Conservation (phyloP, 2,329 filamentous ascomycete species). For the Apiospora rasikravindrae region DNA sequence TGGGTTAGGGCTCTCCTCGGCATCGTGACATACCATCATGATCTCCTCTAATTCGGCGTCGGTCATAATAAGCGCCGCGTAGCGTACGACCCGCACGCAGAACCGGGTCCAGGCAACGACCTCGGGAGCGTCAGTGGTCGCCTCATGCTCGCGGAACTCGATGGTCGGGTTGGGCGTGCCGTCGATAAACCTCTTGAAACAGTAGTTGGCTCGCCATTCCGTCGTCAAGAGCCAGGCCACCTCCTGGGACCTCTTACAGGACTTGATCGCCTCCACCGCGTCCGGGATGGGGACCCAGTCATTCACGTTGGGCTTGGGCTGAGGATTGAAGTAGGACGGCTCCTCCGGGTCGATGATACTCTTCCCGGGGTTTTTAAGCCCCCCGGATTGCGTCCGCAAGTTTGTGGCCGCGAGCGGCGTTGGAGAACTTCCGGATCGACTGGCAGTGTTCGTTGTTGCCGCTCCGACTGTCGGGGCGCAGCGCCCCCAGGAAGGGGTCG, state of each 20-base stretch:
- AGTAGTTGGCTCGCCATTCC: neutral
- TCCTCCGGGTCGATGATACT: too few relatives aligned
- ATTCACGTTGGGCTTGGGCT: too few relatives aligned
- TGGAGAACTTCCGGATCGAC: neutral
- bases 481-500: constrained; percentile 28
- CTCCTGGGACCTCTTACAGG: neutral
- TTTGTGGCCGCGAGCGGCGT: neutral
- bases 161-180: neutral
- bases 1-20: neutral
- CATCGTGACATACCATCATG: neutral
- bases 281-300: neutral
- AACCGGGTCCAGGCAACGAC: neutral
- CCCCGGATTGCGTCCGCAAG: neutral
- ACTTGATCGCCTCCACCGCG: neutral
- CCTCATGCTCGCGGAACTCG: neutral
- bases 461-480: constrained; percentile 20
- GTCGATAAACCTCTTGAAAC: neutral
- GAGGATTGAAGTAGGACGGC: too few relatives aligned
- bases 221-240: neutral
- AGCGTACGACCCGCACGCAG: neutral
- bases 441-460: neutral
- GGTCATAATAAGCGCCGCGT: neutral
- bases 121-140: neutral
- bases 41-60: neutral
- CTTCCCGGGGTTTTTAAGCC: neutral